Conservation (phyloP, 1,284 basidiomycete species). For the Fomitopsis betulina region DNA sequence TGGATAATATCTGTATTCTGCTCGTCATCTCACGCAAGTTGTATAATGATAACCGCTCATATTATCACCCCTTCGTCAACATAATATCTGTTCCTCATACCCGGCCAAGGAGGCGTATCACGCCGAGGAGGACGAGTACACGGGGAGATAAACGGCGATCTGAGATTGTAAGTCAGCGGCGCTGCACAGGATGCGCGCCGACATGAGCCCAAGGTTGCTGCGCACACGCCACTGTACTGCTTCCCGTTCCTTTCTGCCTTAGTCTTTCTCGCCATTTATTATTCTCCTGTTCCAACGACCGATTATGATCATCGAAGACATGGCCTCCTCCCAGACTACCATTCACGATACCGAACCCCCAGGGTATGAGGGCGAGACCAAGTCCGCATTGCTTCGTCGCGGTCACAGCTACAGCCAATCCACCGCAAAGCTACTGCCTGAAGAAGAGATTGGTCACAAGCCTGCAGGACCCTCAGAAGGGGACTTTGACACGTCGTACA, state of each 20-base stretch:
- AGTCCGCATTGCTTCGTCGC: not conserved
- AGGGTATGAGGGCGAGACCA: constrained; percentile 2
- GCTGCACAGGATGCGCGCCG: not conserved
- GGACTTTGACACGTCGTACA: constrained; percentile 1
- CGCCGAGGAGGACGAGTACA: too few species aligned
- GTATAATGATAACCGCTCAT: constrained; percentile 5
- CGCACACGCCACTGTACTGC: not conserved
- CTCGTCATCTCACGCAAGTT: constrained; percentile 2
- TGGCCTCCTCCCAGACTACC: constrained; percentile 6
- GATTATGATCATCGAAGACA: not conserved
- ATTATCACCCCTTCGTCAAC: not conserved
- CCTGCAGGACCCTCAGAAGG: not conserved
- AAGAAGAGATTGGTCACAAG: not conserved
- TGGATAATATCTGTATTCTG: constrained; percentile 1
- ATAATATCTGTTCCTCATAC: not conserved
- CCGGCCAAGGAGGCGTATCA: too few species aligned
- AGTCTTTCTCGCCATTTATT: not conserved
- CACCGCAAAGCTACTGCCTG: constrained; percentile 3
- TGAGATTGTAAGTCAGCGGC: constrained; percentile 2
- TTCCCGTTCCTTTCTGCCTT: not conserved
- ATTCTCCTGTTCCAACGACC: not conserved
- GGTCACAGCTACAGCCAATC: constrained; percentile 8
- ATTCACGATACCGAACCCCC: not conserved
- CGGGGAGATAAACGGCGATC: not conserved
- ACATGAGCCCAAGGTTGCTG: not conserved